phyloP scores from a whole-genome alignment of 2,329 filamentous ascomycete species.

The Diaporthe vexans region DNA sequence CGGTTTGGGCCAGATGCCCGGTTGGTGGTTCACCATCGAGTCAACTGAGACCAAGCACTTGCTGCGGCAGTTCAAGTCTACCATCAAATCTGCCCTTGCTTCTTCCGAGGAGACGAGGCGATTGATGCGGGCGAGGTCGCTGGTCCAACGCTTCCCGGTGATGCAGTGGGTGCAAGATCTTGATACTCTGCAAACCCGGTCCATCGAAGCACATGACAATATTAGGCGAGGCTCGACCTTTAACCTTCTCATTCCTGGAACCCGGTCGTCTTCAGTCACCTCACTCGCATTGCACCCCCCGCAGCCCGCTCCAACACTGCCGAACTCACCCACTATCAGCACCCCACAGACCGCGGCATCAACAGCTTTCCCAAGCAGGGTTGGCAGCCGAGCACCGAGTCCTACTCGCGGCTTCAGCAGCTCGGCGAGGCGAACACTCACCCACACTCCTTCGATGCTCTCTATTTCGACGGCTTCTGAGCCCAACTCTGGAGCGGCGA shows the following conservation, averaged over 20 bases:
- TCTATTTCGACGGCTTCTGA: slow-evolving; percentile 25
- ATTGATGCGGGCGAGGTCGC: slow-evolving; percentile 74
- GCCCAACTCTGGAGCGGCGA: slow-evolving; percentile 21
- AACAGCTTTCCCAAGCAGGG: slow-evolving; percentile 24
- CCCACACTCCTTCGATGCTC: slow-evolving; percentile 1
- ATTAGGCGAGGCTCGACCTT: slow-evolving; percentile 25
- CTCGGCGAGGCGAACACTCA: neutral
- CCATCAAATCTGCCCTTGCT: slow-evolving; percentile 70
- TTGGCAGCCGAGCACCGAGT: slow-evolving; percentile 36
- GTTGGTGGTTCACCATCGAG: slow-evolving; percentile 73
- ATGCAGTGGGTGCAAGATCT: slow-evolving; percentile 75
- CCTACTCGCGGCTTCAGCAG: slow-evolving; percentile 34
- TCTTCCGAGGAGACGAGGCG: slow-evolving; percentile 68
- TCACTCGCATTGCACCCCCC: slow-evolving; percentile 18
- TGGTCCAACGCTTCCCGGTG: slow-evolving; percentile 75
- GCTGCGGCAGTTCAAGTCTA: slow-evolving; percentile 73
- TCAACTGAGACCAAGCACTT: slow-evolving; percentile 73
- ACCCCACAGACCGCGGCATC: slow-evolving; percentile 30
- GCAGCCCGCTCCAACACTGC: slow-evolving; percentile 29
- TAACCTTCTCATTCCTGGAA: slow-evolving; percentile 28
- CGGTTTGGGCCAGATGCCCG: slow-evolving; percentile 78
- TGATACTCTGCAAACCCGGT: slow-evolving; percentile 70
- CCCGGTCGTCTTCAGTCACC: slow-evolving; percentile 23
- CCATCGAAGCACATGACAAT: slow-evolving; percentile 57
- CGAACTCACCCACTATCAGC: slow-evolving; percentile 32